Evolutionary conservation across 768 basidiomycete genomes (phyloP), one percentile per base, ranked within the genome.

Genomic region (Gymnopilus dilepis): DNA sequence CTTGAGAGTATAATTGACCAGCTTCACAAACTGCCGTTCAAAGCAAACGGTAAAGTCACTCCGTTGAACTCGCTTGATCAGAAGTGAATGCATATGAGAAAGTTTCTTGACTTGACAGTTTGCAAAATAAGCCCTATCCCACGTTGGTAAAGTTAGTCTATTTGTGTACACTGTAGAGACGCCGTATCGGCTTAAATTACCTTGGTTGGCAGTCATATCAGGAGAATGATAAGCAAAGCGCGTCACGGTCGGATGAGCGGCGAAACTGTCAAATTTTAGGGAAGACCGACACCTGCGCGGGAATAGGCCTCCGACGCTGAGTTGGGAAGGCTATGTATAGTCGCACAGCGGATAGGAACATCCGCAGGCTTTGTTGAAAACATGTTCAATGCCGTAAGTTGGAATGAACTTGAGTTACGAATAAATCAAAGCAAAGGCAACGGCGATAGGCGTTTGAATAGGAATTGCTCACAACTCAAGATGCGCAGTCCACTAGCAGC

Each of bases 221-320:
- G 1, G 28, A 50, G 13, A 5, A 7, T 15, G 19, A 17, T 30
- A 50, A 17, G 5, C 47, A 31, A 8, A 17, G 5, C 12, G 28
- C 17, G 26, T 17, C 28, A 6, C 15, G 26, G 4, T 50, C 47
- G 28, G 30, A n/a, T 50, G 15, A 13, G 47, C 47, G 22, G 28
- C 28, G 17, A 26, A 50, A 28, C 26, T 30, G 28, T 30, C 47
- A 50, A 19, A 1, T 4, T 50, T 5, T 6, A 50, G 47, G n/a
- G 47, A 50, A 50, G 11, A 31, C 47, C 47, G 47, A 50, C 15
- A 28, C 28, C 47, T 50, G 12, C 47, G 47, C 47, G 47, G 47
- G 47, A 50, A 50, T 31, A 1, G 15, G 43, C 5, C 22, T 6
- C 19, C 45, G 13, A 22, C 24, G 9, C n/a, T n/a, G 42, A 28